These are phyloP conservation scores for Gossypium australe DNA, from an alignment of 345 rosid genomes.

Conservation along the genomic window DNA sequence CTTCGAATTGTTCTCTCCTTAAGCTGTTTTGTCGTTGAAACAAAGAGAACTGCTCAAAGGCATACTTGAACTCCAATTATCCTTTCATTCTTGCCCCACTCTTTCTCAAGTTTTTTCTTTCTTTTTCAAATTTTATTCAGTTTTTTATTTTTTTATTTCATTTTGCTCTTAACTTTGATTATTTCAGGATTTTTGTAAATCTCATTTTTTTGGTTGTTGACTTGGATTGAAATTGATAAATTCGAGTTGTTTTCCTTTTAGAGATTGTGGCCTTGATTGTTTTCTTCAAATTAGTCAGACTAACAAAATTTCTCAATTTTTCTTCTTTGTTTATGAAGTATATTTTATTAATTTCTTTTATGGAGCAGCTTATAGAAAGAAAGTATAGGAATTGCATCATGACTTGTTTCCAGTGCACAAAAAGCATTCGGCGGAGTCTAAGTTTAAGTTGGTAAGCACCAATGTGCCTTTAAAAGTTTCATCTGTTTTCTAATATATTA, in stretches of 20 bases:
- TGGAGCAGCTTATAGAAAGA: constrained; percentile 72
- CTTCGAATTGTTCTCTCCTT: too few relatives aligned
- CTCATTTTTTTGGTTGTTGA: neutral
- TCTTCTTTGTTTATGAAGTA: neutral
- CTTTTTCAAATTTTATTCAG: neutral
- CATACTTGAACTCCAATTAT: too few relatives aligned
- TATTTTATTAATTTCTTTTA: neutral
- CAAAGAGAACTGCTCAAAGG: too few relatives aligned
- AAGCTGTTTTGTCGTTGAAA: too few relatives aligned
- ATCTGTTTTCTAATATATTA: neutral
- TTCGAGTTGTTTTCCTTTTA: constrained; percentile 2
- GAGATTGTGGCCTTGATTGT: neutral
- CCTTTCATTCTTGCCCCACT: constrained; percentile 44
- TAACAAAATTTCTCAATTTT: neutral
- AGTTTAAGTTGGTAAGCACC: constrained; percentile 59
- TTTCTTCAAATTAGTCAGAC: neutral
- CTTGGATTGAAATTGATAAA: neutral
- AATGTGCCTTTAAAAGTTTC: neutral
- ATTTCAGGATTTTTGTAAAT: constrained; percentile 7
- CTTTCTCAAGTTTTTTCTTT: constrained; percentile 44
- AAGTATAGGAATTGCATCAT: constrained; percentile 91
- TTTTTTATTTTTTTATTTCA: neutral
- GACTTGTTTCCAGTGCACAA: constrained; percentile 68
- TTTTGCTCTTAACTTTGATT: neutral
- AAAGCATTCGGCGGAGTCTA: constrained; percentile 66